These are phyloP conservation scores for Xylariales sp. DNA, from an alignment of 2,329 filamentous ascomycete genomes.

Conservation along the genomic window DNA sequence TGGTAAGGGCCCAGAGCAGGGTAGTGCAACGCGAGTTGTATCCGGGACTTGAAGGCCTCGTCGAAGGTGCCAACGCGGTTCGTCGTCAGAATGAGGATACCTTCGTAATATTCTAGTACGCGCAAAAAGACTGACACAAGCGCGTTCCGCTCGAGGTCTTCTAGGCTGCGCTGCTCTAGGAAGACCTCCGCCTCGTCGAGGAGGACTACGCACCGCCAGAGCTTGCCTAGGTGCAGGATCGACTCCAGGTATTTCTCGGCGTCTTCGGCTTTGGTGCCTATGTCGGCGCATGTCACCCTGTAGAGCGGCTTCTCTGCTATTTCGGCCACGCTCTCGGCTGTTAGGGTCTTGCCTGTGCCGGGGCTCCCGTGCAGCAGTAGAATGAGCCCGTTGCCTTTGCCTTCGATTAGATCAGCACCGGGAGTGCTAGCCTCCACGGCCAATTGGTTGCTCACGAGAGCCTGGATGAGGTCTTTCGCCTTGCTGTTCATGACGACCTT, in stretches of 20 bases:
- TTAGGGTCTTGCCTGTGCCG: slow-evolving; percentile 27
- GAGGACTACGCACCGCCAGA: slow-evolving; percentile 24
- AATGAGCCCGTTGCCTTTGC: slow-evolving; percentile 26
- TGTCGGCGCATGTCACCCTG: slow-evolving; percentile 26
- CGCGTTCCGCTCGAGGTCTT: slow-evolving; percentile 23
- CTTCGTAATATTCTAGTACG: slow-evolving; percentile 30
- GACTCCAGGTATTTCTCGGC: slow-evolving; percentile 24
- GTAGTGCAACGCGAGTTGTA: slow-evolving; percentile 35
- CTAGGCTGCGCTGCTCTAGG: slow-evolving; percentile 9
- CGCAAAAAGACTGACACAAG: slow-evolving; percentile 33
- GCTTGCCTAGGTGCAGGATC: slow-evolving; percentile 19
- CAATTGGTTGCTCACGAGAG: slow-evolving; percentile 13
- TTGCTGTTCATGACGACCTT: slow-evolving; percentile 17
- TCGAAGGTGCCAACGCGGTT: slow-evolving; percentile 35
- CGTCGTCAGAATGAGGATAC: slow-evolving; percentile 32
- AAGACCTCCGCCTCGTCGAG: slow-evolving; percentile 32
- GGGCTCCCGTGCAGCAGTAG: slow-evolving; percentile 24
- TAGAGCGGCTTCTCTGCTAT: slow-evolving; percentile 24
- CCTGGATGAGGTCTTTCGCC: too few relatives aligned
- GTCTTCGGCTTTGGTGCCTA: slow-evolving; percentile 24
- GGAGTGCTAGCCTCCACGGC: neutral
- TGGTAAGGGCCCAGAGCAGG: slow-evolving; percentile 8
- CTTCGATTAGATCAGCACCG: slow-evolving; percentile 10
- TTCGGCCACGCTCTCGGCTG: slow-evolving; percentile 32
- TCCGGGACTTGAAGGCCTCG: slow-evolving; percentile 36